A percentile compares a stretch with the other conserved stretches of the same genome.
These are phyloP conservation scores for Salix arbutifolia DNA, from an alignment of 345 rosid genomes.

Conservation along the genomic window DNA sequence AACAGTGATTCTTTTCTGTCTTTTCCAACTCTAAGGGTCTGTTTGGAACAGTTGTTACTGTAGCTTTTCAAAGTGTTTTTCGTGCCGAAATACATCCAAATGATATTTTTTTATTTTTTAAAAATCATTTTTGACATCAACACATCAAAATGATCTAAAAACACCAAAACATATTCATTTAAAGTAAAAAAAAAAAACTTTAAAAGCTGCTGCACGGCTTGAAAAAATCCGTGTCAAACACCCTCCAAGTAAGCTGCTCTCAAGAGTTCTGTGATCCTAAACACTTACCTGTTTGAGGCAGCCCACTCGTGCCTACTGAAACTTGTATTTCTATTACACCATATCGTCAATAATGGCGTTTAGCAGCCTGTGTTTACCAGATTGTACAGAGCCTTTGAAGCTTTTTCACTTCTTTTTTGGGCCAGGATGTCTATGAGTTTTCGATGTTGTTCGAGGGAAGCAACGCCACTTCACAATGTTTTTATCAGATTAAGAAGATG, in stretches of 20 bases:
- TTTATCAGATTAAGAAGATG: no score
- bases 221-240: no score
- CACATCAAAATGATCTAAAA: no score
- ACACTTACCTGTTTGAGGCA: not conserved
- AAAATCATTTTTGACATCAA: no score
- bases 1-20: not conserved
- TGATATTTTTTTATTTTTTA: no score
- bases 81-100: no score
- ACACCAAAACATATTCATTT: no score
- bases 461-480: conserved; percentile 28
- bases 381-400: not conserved
- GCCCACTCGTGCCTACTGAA: not conserved
- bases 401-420: conserved; percentile 37
- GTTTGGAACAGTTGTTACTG: no score
- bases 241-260: not conserved
- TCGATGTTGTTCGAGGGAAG: conserved; percentile 64
- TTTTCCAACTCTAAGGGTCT: not conserved
- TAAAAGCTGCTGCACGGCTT: no score
- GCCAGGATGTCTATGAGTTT: conserved; percentile 54
- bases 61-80: no score
- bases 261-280: not conserved
- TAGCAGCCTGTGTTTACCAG: not conserved
- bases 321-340: no score
- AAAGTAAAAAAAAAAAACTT: no score
- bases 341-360: not conserved